Conservation (phyloP, 176 grass and related monocot genomes). For the Oryza officinalis region DNA sequence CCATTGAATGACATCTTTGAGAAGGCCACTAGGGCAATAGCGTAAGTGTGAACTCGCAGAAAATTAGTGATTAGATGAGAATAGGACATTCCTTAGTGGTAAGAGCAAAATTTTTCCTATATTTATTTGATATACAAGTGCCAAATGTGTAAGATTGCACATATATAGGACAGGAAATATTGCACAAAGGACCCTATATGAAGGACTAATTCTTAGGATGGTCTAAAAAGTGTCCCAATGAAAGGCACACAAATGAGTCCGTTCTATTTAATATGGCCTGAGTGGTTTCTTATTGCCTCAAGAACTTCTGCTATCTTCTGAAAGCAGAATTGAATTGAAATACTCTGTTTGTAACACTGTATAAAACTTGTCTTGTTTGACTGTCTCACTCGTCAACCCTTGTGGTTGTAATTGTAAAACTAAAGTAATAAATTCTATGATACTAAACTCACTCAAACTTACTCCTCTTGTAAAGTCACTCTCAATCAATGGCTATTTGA, state of each 20-base stretch:
- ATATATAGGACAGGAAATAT: neutral
- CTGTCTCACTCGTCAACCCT: neutral
- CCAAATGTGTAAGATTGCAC: neutral
- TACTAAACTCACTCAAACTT: neutral
- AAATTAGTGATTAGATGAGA: neutral
- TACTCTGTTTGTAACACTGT: neutral
- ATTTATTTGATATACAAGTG: neutral
- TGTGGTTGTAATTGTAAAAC: neutral
- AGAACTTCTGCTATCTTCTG: neutral
- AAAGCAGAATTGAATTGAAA: slow-evolving; percentile 8
- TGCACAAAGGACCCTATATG: neutral
- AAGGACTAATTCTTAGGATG: neutral
- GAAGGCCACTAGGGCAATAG: neutral
- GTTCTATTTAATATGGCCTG: neutral
- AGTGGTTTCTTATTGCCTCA: neutral
- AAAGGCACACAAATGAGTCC: neutral
- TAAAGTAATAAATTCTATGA: neutral
- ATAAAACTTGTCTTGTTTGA: neutral
- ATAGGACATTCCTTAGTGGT: neutral
- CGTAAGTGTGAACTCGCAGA: neutral
- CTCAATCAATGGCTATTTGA: neutral
- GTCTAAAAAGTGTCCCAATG: neutral
- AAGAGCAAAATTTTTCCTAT: neutral
- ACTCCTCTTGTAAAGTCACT: neutral
- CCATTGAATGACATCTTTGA: neutral